Conservation (phyloP, 192 early-diverging fungal genomes). For the Thamnidium elegans region DNA sequence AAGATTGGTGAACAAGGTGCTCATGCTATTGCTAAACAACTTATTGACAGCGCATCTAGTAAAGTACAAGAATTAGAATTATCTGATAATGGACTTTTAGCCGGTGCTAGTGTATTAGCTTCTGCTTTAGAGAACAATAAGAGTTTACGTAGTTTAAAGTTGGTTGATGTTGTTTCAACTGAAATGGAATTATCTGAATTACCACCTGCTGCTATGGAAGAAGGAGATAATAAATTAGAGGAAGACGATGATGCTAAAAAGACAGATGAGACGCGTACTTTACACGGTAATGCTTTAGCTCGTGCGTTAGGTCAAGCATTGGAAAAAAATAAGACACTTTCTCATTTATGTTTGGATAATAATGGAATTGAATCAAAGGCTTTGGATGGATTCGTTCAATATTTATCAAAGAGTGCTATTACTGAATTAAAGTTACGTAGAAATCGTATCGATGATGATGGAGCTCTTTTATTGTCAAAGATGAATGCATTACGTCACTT, state of each 20-base stretch:
- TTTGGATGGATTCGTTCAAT: constrained; percentile 20
- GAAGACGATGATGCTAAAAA: constrained; percentile 22
- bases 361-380: constrained; percentile 42
- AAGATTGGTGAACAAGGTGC: constrained; percentile 31
- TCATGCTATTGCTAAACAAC: constrained; percentile 26
- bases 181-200: constrained; percentile 16
- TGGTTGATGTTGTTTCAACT: constrained; percentile 32
- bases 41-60: constrained; percentile 2
- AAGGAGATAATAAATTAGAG: constrained; percentile 20
- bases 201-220: constrained; percentile 32
- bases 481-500: constrained; percentile 3
- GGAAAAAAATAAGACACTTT: constrained; percentile 26
- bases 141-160: constrained; percentile 30
- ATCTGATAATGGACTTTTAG: constrained; percentile 46
- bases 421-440: constrained; percentile 38
- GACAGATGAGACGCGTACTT: constrained; percentile 17
- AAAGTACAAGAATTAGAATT: constrained; percentile 42
- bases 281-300: constrained; percentile 39
- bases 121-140: constrained; percentile 34
- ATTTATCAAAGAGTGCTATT: constrained; percentile 30
- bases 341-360: constrained; percentile 42
- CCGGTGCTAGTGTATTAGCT: constrained; percentile 37
- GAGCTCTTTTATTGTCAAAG: constrained; percentile 32
- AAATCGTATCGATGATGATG: constrained; percentile 44
- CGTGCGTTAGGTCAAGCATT: constrained; percentile 26